phyloP scores from a whole-genome alignment of 1,139 yeast species.

The Eremothecium coryli region DNA sequence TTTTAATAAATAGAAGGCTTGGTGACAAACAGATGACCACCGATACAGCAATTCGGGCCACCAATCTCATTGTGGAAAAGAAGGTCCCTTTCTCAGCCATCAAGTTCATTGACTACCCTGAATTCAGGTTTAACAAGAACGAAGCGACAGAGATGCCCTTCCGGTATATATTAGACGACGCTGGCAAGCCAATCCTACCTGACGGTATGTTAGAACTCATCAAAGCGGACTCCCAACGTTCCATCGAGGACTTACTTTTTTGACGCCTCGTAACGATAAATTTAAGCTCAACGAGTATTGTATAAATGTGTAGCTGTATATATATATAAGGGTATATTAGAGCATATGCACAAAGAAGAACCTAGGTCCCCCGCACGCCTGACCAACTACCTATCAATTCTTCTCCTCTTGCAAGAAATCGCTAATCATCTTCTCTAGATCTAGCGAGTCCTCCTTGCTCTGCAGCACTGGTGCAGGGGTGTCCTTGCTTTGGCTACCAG shows the following conservation, averaged over 20 bases:
- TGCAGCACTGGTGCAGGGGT: neutral
- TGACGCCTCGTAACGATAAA: conserved; percentile 1
- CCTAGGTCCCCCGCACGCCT: no score
- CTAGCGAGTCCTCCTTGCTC: no score
- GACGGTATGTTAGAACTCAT: conserved; percentile 84
- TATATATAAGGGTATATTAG: no score
- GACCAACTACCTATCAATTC: no score
- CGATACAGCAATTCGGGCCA: conserved; percentile 90
- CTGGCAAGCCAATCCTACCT: conserved; percentile 74
- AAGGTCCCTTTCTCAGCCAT: conserved; percentile 55
- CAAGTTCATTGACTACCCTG: conserved; percentile 85
- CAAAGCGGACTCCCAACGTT: conserved; percentile 72
- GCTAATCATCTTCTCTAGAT: neutral
- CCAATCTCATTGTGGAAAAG: conserved; percentile 62
- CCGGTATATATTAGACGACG: conserved; percentile 55
- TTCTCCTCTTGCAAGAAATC: neutral
- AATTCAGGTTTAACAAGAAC: conserved; percentile 73
- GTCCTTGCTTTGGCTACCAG: conserved; percentile 4
- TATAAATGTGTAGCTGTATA: no score
- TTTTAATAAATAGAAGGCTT: conserved; percentile 69
- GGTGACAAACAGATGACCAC: conserved; percentile 94
- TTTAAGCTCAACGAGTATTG: no score
- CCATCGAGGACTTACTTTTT: conserved; percentile 44
- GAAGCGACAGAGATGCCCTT: conserved; percentile 98
- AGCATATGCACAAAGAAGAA: neutral